Conservation (phyloP, 1,284 basidiomycete species). For the Fomitopsis pinicola region DNA sequence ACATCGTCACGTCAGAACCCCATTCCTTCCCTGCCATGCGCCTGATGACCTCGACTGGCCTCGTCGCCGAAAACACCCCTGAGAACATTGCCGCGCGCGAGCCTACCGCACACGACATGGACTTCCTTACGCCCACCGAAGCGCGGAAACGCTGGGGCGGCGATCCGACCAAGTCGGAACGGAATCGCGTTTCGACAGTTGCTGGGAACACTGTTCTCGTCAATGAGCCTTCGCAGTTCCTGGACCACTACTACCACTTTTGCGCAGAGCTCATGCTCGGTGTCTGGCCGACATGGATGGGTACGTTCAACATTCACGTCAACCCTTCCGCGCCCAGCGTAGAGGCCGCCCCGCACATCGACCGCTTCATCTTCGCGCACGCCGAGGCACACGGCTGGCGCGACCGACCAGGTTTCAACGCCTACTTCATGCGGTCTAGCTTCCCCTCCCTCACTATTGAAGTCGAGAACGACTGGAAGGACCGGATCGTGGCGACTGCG, state of each 20-base stretch:
- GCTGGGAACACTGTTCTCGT: constrained; percentile 68
- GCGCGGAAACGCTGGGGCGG: constrained; percentile 61
- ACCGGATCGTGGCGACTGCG: constrained; percentile 46
- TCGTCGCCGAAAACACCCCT: constrained; percentile 51
- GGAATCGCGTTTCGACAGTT: constrained; percentile 56
- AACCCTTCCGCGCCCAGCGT: constrained; percentile 14
- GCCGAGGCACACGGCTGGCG: constrained; percentile 58
- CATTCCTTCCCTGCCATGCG: constrained; percentile 55
- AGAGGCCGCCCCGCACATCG: constrained; percentile 40
- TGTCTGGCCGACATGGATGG: constrained; percentile 68
- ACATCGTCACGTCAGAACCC: constrained; percentile 49
- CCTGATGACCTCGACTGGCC: constrained; percentile 67
- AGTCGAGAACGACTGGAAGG: constrained; percentile 63
- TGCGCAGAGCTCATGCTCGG: constrained; percentile 76
- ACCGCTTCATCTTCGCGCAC: constrained; percentile 69
- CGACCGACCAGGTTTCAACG: constrained; percentile 68
- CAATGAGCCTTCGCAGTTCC: constrained; percentile 69
- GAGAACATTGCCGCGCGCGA: constrained; percentile 64
- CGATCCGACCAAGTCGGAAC: constrained; percentile 24
- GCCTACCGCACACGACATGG: constrained; percentile 60
- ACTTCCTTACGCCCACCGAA: constrained; percentile 53
- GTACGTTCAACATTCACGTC: constrained; percentile 34
- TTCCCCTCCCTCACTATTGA: constrained; percentile 73
- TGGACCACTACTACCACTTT: constrained; percentile 81
- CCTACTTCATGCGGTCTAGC: constrained; percentile 71